phyloP scores from a whole-genome alignment of 2,329 filamentous ascomycete species.

The Aureobasidium mangrovei region DNA sequence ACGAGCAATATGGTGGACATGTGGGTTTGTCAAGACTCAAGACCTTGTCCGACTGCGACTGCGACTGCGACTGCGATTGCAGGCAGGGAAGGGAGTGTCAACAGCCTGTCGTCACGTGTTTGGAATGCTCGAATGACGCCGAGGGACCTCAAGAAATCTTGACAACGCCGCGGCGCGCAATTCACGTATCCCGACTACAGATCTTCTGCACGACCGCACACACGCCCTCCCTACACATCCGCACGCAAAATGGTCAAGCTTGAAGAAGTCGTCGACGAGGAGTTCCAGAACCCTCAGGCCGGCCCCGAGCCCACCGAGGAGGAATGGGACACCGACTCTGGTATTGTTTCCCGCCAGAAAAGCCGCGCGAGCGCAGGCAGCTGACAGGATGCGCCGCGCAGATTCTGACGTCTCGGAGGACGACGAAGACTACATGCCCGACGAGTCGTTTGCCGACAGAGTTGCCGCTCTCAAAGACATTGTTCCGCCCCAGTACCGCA shows the following conservation, averaged over 20 bases:
- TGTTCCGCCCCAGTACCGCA: conserved; percentile 36
- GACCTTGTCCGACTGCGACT: too few relatives aligned
- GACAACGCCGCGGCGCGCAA: too few relatives aligned
- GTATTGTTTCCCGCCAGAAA: conserved; percentile 40
- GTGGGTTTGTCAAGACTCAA: too few relatives aligned
- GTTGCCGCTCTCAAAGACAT: conserved; percentile 37
- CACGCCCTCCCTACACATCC: background rate
- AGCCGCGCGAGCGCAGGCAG: background rate
- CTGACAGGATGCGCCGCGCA: conserved; percentile 27
- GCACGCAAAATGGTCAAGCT: conserved; percentile 77
- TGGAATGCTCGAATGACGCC: too few relatives aligned
- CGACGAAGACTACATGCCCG: conserved; percentile 57
- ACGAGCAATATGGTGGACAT: too few relatives aligned
- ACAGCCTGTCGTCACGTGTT: too few relatives aligned
- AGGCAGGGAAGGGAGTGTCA: too few relatives aligned
- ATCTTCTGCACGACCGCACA: background rate
- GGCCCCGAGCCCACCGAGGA: conserved; percentile 60
- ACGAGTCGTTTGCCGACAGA: conserved; percentile 35
- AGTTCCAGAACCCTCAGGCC: conserved; percentile 66
- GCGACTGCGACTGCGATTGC: too few relatives aligned
- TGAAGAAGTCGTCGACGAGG: conserved; percentile 93
- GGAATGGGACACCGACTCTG: conserved; percentile 86
- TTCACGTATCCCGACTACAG: too few relatives aligned
- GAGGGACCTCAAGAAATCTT: too few relatives aligned
- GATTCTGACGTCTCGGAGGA: conserved; percentile 64